Conservation (phyloP, 768 basidiomycete genomes). For the Tulasnella calospora region DNA sequence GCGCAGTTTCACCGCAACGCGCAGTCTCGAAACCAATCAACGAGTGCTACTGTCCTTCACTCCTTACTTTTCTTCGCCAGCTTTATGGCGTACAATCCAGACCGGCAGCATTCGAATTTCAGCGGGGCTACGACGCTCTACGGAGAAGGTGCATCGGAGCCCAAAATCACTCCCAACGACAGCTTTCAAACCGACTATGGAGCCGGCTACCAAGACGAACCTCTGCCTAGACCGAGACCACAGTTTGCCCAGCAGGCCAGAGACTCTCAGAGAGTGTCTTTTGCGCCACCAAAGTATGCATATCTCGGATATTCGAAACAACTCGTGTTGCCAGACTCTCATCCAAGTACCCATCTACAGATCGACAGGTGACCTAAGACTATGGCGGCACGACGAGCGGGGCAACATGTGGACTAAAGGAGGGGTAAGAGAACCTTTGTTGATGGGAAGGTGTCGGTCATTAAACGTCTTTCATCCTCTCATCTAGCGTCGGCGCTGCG, state of each 20-base stretch:
- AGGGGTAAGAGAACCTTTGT: not conserved
- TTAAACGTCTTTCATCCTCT: not conserved
- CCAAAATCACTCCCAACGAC: not conserved
- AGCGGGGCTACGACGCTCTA: not conserved
- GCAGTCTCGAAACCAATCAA: not conserved
- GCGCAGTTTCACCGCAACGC: slow-evolving; percentile 4
- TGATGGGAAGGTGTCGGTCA: not conserved
- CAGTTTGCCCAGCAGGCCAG: not conserved
- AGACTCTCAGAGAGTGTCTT: slow-evolving; percentile 5
- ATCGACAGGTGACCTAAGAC: slow-evolving; percentile 32
- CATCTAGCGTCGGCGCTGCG: slow-evolving; percentile 42
- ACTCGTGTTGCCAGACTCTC: not conserved
- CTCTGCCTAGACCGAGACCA: not conserved
- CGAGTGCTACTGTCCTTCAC: not conserved
- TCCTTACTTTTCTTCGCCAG: not conserved
- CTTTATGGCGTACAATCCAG: not conserved
- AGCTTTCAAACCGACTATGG: not conserved
- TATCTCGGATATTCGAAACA: not conserved
- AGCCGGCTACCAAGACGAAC: slow-evolving; percentile 7
- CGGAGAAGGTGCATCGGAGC: not conserved
- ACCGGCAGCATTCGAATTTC: not conserved
- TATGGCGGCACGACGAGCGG: slow-evolving; percentile 49
- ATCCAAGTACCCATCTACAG: slow-evolving; percentile 12
- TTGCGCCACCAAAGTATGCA: slow-evolving; percentile 23
- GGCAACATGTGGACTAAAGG: slow-evolving; percentile 66